Base-by-base conservation (phyloP, 2,329 filamentous ascomycete genomes). In the Aspergillus ruber region DNA sequence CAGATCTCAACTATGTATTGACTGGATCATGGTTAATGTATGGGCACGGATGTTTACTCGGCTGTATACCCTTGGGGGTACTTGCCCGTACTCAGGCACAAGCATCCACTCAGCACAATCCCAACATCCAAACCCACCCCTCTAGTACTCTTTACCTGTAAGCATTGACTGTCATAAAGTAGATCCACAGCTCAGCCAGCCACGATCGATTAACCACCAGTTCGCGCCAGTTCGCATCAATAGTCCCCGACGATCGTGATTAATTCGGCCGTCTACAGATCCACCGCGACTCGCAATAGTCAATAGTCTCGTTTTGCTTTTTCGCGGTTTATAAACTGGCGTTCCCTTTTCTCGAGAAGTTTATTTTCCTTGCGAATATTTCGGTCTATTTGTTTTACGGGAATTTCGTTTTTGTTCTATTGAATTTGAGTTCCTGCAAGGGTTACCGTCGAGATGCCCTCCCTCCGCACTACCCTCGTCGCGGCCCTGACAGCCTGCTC, bases 401-500 rank as follows among this genome's bases (percentile, higher is more conserved):
- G 33, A 7, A 2, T 36, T 36, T n/a, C 8, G 32, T 33, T 15
- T 36, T 36, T 17, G 12, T n/a, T 36, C 6, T 17, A 17, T 35
- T n/a, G 33, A n/a, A 6, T 7, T 35, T n/a, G 33, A 35, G 4
- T 35, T 35, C 13, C 13, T 17, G n/a, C 33, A 35, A 35, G 33
- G 15, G 17, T 18, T 39, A 39, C 2, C 17, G 17, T 4, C 9
- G 13, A 17, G 17, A 39, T 39, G 36, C 36, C 36, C 36, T 39
- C 36, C 17, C 13, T 42, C 7, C 20, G 21, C 21, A 47, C 45
- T 18, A 49, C 60, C 44, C 42, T 55, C 8, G 44, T 49, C 29
- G 50, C 50, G n/a, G 49, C 51, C n/a, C 15, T 20, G 15, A 39
- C 36, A 12, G 10, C 36, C 25, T 29, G 25, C 10, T 42, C 55